Conservation (phyloP, 345 rosid species). For the Raphanus sativus region DNA sequence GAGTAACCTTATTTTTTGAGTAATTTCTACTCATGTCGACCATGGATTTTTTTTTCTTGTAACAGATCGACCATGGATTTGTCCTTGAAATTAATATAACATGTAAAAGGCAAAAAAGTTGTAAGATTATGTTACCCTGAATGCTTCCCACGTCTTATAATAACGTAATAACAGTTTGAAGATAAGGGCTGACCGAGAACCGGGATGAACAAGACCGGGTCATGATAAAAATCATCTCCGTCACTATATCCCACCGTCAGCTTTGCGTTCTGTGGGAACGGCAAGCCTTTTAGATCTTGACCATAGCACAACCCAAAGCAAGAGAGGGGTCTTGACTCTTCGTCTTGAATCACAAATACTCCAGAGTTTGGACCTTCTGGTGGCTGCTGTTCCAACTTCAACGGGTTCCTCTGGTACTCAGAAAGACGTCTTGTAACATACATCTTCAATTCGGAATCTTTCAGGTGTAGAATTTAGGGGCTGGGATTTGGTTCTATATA, state of each 20-base stretch:
- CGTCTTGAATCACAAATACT: constrained; percentile 49
- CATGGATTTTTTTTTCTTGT: neutral
- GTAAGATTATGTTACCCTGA: constrained; percentile 9
- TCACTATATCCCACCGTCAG: neutral
- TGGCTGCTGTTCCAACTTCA: constrained; percentile 29
- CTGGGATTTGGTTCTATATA: neutral
- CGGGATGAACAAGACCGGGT: constrained; percentile 43
- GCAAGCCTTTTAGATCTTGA: constrained; percentile 11
- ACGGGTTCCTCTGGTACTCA: constrained; percentile 38
- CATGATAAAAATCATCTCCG: neutral
- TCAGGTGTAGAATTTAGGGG: neutral
- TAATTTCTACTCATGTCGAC: neutral
- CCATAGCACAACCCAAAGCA: constrained; percentile 48
- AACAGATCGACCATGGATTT: neutral
- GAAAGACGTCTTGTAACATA: constrained; percentile 43
- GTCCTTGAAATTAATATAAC: neutral
- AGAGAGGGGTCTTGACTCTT: constrained; percentile 48
- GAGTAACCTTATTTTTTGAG: neutral
- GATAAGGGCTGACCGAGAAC: constrained; percentile 53
- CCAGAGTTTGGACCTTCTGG: constrained; percentile 60
- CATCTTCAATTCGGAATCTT: constrained; percentile 9
- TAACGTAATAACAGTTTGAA: constrained; percentile 43
- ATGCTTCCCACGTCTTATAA: constrained; percentile 7
- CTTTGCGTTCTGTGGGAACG: constrained; percentile 22
- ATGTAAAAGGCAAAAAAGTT: neutral